A percentile compares a stretch with the other conserved stretches of the same genome.
Conservation (phyloP, 2,329 filamentous ascomycete species). For the Paracoccidioides brasiliensis region DNA sequence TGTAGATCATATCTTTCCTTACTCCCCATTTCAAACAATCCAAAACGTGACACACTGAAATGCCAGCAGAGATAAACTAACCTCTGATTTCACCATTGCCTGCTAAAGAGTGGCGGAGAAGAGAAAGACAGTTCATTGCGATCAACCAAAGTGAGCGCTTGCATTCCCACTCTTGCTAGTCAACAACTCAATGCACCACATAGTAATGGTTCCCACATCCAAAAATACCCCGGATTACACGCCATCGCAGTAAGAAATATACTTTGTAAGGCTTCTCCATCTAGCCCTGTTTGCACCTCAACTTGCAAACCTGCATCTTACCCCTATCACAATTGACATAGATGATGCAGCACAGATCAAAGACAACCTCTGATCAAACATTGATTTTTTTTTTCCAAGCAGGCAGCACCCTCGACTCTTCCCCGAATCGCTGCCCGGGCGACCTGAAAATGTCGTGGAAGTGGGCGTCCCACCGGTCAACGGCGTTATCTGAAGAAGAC, state of each 20-base stretch:
- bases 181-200: no score
- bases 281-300: not conserved
- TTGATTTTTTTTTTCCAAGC: constrained; percentile 5
- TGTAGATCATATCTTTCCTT: not conserved
- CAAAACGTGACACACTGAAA: not conserved
- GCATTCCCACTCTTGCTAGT: no score
- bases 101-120: no score
- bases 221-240: no score
- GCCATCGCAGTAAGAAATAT: no score
- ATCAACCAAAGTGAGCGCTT: no score
- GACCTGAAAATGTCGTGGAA: constrained; percentile 12
- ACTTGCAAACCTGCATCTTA: constrained; percentile 3
- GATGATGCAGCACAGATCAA: constrained; percentile 4
- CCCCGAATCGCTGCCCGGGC: constrained; percentile 9
- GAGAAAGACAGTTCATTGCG: no score
- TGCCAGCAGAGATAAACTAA: no score
- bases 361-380: constrained; percentile 7
- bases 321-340: constrained; percentile 5
- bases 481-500: not conserved
- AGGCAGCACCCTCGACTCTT: not conserved
- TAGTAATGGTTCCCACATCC: no score
- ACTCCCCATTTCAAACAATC: not conserved
- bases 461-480: constrained; percentile 7
- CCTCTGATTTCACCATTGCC: no score
- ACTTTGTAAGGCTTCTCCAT: no score